A percentile compares a stretch with the other conserved stretches of the same genome.
Evolutionary conservation across 306 rosid species (phyloP).

Genomic region (Casuarina cunninghamiana): DNA sequence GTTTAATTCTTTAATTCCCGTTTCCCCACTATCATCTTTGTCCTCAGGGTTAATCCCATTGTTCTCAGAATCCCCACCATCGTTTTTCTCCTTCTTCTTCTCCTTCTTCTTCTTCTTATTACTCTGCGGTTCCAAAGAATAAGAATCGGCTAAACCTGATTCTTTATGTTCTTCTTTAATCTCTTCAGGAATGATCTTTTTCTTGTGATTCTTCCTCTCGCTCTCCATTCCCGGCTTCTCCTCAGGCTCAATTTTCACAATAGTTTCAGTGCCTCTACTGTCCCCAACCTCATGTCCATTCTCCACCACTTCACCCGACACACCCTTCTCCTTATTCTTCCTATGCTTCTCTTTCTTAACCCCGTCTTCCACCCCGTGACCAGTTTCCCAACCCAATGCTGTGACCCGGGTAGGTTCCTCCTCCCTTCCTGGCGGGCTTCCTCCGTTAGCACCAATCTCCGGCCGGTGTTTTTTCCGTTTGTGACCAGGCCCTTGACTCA

Average conservation of each 20-base stretch:
- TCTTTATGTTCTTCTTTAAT: constrained; percentile 3
- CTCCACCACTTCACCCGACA: not conserved
- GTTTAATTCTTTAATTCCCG: constrained; percentile 1
- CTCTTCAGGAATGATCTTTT: constrained; percentile 7
- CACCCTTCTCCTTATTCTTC: not conserved
- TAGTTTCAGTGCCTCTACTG: not conserved
- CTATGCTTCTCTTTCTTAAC: not conserved
- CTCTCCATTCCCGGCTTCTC: constrained; percentile 4
- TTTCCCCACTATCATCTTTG: not conserved
- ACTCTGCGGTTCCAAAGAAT: not conserved
- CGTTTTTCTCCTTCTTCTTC: constrained; percentile 7
- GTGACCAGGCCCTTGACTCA: not conserved
- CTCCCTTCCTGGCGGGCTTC: not conserved
- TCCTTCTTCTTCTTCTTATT: constrained; percentile 13
- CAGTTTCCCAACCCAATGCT: not conserved
- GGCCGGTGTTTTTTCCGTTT: not conserved
- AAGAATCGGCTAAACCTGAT: not conserved
- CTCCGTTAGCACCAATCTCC: not conserved
- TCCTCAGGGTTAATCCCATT: not conserved
- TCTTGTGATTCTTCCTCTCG: constrained; percentile 13
- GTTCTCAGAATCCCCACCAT: not conserved
- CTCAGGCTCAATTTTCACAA: not conserved
- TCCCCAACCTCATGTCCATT: constrained; percentile 10
- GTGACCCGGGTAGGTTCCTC: not conserved
- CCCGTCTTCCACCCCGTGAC: too few relatives aligned